Conservation (phyloP, 163 green algal species). For the Coccomyxa subellipsoidea region DNA sequence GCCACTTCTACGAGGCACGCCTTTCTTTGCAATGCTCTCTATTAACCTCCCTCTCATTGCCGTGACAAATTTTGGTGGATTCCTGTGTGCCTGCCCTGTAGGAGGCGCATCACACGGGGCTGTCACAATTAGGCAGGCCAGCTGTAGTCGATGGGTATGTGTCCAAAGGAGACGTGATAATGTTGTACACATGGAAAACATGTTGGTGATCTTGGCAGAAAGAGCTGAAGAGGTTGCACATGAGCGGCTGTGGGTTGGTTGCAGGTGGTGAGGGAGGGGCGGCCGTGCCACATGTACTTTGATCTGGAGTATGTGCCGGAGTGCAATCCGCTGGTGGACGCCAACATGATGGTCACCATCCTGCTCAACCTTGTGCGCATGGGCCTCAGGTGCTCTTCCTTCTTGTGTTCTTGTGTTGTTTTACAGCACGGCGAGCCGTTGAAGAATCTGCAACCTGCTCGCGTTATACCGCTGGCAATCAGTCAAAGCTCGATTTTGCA, state of each 20-base stretch:
- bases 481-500: not conserved
- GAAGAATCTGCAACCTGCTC: no score
- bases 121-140: not conserved
- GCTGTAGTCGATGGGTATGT: not conserved
- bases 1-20: constrained; percentile 75
- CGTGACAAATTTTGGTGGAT: no score
- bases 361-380: constrained; percentile 36
- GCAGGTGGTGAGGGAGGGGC: constrained; percentile 68
- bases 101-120: not conserved
- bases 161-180: not conserved
- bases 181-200: not conserved
- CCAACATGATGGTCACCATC: constrained; percentile 39
- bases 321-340: constrained; percentile 53
- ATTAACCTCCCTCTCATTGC: not conserved
- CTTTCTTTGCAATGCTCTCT: not conserved
- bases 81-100: no score
- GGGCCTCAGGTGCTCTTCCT: not conserved
- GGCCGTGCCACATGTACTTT: constrained; percentile 89
- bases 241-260: not conserved
- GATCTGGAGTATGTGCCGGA: constrained; percentile 79
- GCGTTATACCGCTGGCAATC: no score
- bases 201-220: not conserved
- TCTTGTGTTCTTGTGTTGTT: not conserved
- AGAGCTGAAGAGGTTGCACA: not conserved
- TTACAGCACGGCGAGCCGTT: not conserved